Conservation (phyloP, 371 early-diverging fungal species). For the Choanephora cucurbitarum region DNA sequence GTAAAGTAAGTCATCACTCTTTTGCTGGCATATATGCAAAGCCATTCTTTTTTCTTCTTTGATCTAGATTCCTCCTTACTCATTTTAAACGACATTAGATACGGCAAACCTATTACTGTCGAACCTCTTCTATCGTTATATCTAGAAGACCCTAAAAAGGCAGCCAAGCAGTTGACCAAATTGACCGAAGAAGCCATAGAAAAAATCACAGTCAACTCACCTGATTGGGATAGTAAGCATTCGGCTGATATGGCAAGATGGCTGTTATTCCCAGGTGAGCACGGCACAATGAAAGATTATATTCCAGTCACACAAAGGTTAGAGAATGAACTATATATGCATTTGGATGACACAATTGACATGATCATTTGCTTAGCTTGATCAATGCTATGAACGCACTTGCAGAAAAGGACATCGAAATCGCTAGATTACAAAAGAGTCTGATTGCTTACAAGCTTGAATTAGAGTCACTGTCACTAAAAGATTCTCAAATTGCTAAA, state of each 20-base stretch:
- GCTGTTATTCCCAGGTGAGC: conserved; percentile 52
- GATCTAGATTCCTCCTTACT: too few relatives aligned
- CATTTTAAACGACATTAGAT: conserved; percentile 29
- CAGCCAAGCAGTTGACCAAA: conserved; percentile 54
- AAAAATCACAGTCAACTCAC: conserved; percentile 51
- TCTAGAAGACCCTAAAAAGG: conserved; percentile 42
- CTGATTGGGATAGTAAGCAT: conserved; percentile 53
- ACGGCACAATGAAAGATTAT: conserved; percentile 47
- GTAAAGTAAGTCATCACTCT: conserved; percentile 38
- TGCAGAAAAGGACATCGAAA: conserved; percentile 28
- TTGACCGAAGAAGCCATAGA: conserved; percentile 40
- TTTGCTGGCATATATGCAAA: neutral
- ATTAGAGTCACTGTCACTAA: conserved; percentile 35
- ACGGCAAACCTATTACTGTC: conserved; percentile 57
- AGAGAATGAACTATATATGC: too few relatives aligned
- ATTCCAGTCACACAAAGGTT: conserved; percentile 56
- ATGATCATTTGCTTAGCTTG: conserved; percentile 29
- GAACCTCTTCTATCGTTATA: conserved; percentile 47
- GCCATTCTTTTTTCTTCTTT: too few relatives aligned
- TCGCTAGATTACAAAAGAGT: conserved; percentile 40
- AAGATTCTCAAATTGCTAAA: conserved; percentile 49
- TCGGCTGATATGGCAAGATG: conserved; percentile 54
- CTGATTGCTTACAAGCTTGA: conserved; percentile 48
- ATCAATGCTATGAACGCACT: conserved; percentile 42
- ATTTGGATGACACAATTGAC: too few relatives aligned